Evolutionary conservation across 306 rosid genomes (phyloP), one percentile per base, ranked within the genome.

Genomic region (Hippophae tibetana): DNA sequence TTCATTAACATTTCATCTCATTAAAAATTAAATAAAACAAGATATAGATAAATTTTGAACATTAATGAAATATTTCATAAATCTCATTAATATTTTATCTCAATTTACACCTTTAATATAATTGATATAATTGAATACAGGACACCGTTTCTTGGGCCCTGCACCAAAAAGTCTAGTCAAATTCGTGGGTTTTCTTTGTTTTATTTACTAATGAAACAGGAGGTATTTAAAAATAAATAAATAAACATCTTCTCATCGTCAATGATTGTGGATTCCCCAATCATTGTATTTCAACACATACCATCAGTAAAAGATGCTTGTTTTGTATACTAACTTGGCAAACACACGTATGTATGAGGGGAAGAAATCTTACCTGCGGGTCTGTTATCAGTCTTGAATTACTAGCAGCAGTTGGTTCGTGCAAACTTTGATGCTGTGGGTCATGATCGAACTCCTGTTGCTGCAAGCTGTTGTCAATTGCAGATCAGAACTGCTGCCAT

Each of bases 381-480:
- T 97, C 99, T 9, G 87, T 82, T 57, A 84, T 76, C 80, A 89
- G 76, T 70, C 95, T 84, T 69, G 94, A 82, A 71, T 73, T 74
- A 50, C 79, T 74, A 60, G 56, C 58, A 58, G 42, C 10, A 42
- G 95, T 62, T 69, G 87, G 69, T 62, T 77, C 89, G 76, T 80
- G 95, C 12, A 64, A 43, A 71, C 63, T 86, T 14, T 77, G 89
- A 27, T 79, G 95, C 56, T 76, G 86, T 14, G 88, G 83, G 55
- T 76, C 93, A 64, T 93, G 97, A 55, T 86, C 99, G 62, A 89
- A 88, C 81, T 93, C 99, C 70, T 89, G 94, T 67, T 93, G 99
- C 79, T 93, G 99, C 75, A 93, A 56, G 95, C 90, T 65, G 86
- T 84, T 57, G 99, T 97, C 73, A 93, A 65, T 81, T 86, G 95